Evolutionary conservation across 176 grass and related monocot species (phyloP), one percentile per base, ranked within the genome.

Genomic region (Pontederia paniculata): DNA sequence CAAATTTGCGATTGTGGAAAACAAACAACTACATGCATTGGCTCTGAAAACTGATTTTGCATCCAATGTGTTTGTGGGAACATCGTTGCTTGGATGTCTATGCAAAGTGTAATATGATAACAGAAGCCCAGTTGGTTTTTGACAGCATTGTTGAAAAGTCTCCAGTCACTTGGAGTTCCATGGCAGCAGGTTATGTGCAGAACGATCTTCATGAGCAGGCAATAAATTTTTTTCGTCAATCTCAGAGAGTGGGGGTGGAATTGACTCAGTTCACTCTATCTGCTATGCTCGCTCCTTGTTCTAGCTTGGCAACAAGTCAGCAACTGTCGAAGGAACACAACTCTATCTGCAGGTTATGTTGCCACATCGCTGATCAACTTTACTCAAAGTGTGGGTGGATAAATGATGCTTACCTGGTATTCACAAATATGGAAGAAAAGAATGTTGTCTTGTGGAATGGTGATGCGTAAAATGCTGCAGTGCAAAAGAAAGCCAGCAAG

Each of bases 401-500:
- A 70, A 23, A 74, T 31, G 70, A 78, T 37, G 71, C 77, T 52
- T 89, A 84, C 77, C 60, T 58, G 50, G 13, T 80, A 51, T 89
- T 89, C 60, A 9, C 57, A 52, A 50, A 70, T 43, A 70, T 62
- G 31, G 55, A 78, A 48, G 62, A 78, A 12, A 78, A 78, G 67
- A 84, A 81, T 55, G 55, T 81, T 10, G 71, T 81, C 31, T 20
- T 89, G 23, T 89, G 86, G 81, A 84, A 89, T 75, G 62, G n/a
- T n/a, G n/a, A n/a, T n/a, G n/a, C n/a, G n/a, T n/a, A n/a, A n/a
- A n/a, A n/a, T n/a, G n/a, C n/a, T n/a, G n/a, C n/a, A n/a, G n/a
- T n/a, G n/a, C n/a, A n/a, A n/a, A n/a, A n/a, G n/a, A n/a, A n/a
- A n/a, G n/a, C n/a, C n/a, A n/a, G n/a, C n/a, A n/a, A n/a, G n/a